Evolutionary conservation across 305 asterid genomes (phyloP), one percentile per base, ranked within the genome.

Genomic region (Fraxinus latifolia): DNA sequence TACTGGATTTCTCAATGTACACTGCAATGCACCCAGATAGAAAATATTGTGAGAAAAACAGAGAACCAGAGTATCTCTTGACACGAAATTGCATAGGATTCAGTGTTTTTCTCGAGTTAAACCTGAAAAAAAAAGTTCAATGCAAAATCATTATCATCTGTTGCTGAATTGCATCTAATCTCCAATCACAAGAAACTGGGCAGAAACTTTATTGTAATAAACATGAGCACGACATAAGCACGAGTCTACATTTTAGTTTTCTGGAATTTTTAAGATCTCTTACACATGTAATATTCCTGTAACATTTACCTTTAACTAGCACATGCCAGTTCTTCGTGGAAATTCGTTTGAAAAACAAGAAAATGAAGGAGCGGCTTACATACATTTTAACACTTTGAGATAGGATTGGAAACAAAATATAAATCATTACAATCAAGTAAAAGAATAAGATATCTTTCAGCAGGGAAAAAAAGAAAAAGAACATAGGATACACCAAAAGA

Each of bases 1-100:
- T 72, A 86, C 33, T 36, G 72, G 86, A 79, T 11, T 80, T 68
- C 75, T 77, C 87, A 75, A 74, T 71, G 37, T 70, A 68, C 78
- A 67, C 91, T 86, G 86, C 58, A 65, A 85, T 8, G 75, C 50
- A 58, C 19, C 78, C 76, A 77, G 77, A 82, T 50, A 60, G 80
- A 70, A 58, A 33, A 68, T 79, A 2, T 37, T 37, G 27, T 78
- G 7, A 65, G 82, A 82, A 12, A 4, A 55, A 33, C 44, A 79
- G 29, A 19, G 34, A 47, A 36, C n/a, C 32, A 62, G 76, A 79
- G 71, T 50, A 50, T 34, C 34, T 76, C 74, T 31, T 9, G 33
- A 39, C n/a, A 37, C 12, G 2, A 21, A 4, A 58, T 81, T 74
- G 39, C 17, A 73, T 17, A 74, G 25, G 71, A 79, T 55, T 78